Percentiles rank a stretch among this genome's conserved stretches.
These are phyloP conservation scores for Agrostemma githago DNA, from an alignment of 148 eudicot genomes.

Conservation along the genomic window DNA sequence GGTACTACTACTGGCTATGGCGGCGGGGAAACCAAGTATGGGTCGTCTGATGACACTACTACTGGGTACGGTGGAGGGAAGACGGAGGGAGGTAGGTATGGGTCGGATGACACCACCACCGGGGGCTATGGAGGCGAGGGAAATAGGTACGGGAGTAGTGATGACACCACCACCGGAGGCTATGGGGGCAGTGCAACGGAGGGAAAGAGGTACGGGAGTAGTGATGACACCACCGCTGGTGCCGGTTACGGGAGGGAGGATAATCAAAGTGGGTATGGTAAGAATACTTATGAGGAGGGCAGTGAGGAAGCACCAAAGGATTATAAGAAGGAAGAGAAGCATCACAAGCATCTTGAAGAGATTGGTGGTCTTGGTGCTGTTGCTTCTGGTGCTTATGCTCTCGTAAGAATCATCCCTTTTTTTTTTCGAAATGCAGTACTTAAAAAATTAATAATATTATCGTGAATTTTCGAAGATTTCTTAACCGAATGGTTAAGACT, in stretches of 20 bases:
- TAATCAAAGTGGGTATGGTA: slow-evolving; percentile 9
- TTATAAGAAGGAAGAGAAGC: slow-evolving; percentile 37
- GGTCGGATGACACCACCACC: neutral
- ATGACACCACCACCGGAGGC: neutral
- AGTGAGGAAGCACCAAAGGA: slow-evolving; percentile 25
- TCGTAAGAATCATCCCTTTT: slow-evolving; percentile 12
- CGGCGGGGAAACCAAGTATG: slow-evolving; percentile 16
- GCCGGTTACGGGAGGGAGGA: slow-evolving; percentile 9
- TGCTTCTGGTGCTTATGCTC: slow-evolving; percentile 34
- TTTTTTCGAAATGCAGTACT: neutral
- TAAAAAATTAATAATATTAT: no score
- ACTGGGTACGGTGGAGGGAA: slow-evolving; percentile 10
- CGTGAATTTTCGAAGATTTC: no score
- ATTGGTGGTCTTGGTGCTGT: slow-evolving; percentile 28
- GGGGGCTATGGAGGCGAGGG: slow-evolving; percentile 10
- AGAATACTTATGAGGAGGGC: neutral
- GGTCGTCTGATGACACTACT: neutral
- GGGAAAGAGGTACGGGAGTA: slow-evolving; percentile 6
- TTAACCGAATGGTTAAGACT: no score
- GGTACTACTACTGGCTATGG: slow-evolving; percentile 1
- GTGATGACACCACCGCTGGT: neutral
- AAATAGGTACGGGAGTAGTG: slow-evolving; percentile 18
- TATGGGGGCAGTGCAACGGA: slow-evolving; percentile 4
- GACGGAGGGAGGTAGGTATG: slow-evolving; percentile 11
- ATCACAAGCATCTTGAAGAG: slow-evolving; percentile 35